A percentile compares a stretch with the other conserved stretches of the same genome.
These are phyloP conservation scores for Adenanthera pavonina DNA, from an alignment of 306 rosid species.

Conservation along the genomic window DNA sequence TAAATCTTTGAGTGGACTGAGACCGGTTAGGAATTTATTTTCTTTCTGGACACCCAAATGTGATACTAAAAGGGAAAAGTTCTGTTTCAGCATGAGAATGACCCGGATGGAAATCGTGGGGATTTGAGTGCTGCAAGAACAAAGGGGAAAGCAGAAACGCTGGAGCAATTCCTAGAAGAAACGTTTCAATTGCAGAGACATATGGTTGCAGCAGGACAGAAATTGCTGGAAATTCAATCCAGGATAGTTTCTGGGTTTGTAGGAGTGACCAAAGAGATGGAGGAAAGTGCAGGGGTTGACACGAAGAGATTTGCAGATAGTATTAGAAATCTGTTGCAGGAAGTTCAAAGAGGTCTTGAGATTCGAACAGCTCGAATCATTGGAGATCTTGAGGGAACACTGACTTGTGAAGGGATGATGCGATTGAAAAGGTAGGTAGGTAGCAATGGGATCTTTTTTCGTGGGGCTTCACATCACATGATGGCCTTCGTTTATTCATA, in stretches of 20 bases:
- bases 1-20: no score
- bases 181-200: constrained; percentile 71
- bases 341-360: constrained; percentile 70
- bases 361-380: constrained; percentile 62
- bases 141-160: constrained; percentile 49
- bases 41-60: no score
- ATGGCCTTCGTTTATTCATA: not conserved
- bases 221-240: constrained; percentile 51
- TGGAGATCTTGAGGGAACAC: constrained; percentile 70
- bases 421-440: constrained; percentile 56
- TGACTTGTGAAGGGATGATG: constrained; percentile 68
- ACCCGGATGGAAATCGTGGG: not conserved
- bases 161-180: constrained; percentile 60
- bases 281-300: constrained; percentile 48
- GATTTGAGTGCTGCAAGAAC: constrained; percentile 20
- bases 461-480: not conserved
- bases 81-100: constrained; percentile 51
- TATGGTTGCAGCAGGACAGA: constrained; percentile 65
- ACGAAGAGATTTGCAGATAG: constrained; percentile 48
- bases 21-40: no score
- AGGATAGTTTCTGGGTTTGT: constrained; percentile 51
- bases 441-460: not conserved
- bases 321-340: constrained; percentile 52
- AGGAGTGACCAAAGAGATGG: constrained; percentile 47
- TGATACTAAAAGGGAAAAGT: no score